These are phyloP conservation scores for Boletus subparvulus DNA, from an alignment of 768 basidiomycete genomes.

Conservation along the genomic window DNA sequence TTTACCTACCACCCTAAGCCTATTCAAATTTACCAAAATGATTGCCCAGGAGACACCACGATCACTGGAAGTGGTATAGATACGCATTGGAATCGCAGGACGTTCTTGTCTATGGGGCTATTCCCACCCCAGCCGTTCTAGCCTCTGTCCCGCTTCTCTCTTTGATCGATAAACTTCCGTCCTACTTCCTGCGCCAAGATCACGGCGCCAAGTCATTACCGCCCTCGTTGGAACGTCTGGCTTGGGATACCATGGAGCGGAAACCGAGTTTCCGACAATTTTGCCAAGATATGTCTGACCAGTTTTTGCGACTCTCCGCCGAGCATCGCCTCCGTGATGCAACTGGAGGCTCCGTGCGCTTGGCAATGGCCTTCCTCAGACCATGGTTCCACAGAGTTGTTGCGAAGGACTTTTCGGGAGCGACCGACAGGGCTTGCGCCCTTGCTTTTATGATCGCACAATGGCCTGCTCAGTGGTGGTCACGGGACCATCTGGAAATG, in stretches of 20 bases:
- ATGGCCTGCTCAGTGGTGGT: constrained; percentile 73
- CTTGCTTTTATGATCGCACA: constrained; percentile 53
- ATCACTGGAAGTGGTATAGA: constrained; percentile 76
- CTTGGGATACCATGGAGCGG: constrained; percentile 58
- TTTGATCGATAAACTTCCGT: constrained; percentile 66
- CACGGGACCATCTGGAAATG: constrained; percentile 61
- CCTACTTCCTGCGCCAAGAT: constrained; percentile 56
- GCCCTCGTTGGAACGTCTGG: constrained; percentile 37
- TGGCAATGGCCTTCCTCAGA: constrained; percentile 65
- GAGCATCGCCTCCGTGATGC: constrained; percentile 64
- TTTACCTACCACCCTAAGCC: background rate
- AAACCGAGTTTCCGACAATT: constrained; percentile 68
- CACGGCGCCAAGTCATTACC: constrained; percentile 29
- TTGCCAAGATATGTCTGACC: constrained; percentile 65
- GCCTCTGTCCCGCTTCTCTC: constrained; percentile 67
- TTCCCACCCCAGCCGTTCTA: constrained; percentile 64
- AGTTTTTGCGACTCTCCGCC: constrained; percentile 53
- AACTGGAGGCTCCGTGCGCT: constrained; percentile 63
- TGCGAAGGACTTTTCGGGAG: constrained; percentile 37
- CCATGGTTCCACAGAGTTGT: constrained; percentile 65
- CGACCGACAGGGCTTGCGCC: constrained; percentile 38
- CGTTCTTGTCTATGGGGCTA: constrained; percentile 67
- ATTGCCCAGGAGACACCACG: constrained; percentile 48
- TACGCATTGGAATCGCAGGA: constrained; percentile 75
- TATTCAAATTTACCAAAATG: background rate